phyloP scores from a whole-genome alignment of 2,329 filamentous ascomycete species.

The Scleromitrula shiraiana region DNA sequence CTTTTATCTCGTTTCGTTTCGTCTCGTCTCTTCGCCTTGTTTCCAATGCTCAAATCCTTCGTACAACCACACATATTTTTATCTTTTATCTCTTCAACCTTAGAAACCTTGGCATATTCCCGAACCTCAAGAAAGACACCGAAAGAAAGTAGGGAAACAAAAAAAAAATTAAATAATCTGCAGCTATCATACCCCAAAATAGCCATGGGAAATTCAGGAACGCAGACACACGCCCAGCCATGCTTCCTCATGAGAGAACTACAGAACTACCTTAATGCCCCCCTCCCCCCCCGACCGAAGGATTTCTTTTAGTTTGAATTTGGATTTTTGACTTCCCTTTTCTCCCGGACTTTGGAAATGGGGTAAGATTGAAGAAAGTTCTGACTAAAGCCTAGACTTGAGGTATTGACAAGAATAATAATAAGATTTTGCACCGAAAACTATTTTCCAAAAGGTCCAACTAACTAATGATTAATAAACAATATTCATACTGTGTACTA shows the following conservation, averaged over 20 bases:
- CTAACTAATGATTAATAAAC: no score
- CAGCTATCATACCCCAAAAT: constrained; percentile 1
- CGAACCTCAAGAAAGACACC: neutral
- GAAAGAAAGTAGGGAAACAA: neutral
- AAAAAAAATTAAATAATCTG: neutral
- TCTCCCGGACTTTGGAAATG: neutral
- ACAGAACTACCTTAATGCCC: no score
- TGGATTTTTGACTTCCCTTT: no score
- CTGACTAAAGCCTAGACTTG: no score
- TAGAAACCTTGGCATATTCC: neutral
- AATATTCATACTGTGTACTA: no score
- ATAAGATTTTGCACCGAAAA: no score
- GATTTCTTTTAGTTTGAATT: no score
- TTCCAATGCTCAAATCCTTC: constrained; percentile 6
- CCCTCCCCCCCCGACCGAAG: neutral
- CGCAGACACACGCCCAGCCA: constrained; percentile 2
- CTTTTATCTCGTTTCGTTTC: constrained; percentile 1
- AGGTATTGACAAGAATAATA: no score
- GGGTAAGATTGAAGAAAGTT: neutral
- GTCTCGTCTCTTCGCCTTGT: neutral
- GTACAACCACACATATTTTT: neutral
- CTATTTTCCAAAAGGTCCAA: no score
- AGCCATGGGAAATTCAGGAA: constrained; percentile 8
- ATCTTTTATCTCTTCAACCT: no score
- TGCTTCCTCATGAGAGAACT: neutral